Evolutionary conservation across 2,329 filamentous ascomycete species (phyloP), one percentile per base, ranked within the genome.

Genomic region (Atkinsonella texensis): DNA sequence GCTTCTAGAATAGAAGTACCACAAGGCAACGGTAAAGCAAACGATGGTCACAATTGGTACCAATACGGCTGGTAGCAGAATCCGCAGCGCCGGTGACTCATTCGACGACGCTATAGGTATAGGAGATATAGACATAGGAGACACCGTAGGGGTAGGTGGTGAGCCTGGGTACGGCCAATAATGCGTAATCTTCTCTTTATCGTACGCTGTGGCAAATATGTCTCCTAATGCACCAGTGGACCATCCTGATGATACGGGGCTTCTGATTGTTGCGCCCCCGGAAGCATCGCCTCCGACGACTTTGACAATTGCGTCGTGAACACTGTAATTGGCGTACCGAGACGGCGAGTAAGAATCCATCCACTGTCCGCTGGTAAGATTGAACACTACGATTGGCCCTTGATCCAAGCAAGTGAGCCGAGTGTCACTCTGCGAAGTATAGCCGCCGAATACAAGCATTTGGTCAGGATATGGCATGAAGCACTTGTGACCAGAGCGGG

Each of bases 401-500:
- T 73, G 70, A 0, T 70, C 67, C 1, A 85, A 63, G 52, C 81
- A 85, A 0, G 54, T 55, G 0, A 61, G 52, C 0, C 46, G 42
- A 0, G 5, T 31, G 1, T 65, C 69, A 1, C 60, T 17, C 1
- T 59, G 41, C 5, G 72, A 43, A 1, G 68, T 65, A 56, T 80
- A 84, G 11, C 88, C 88, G 28, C 88, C 88, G 13, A 91, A 72
- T 8, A 84, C 75, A 55, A 93, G 73, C 82, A 94, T 89, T 65
- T 91, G 87, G 53, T 84, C 82, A 15, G 89, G 84, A 68, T 88
- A 91, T 1, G 79, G 78, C 59, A 79, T 78, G 58, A 89, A 80
- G 66, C 87, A 93, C 39, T 81, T 80, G 63, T 91, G 87, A 0
- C 87, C 87, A 1, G 82, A 79, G 50, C 88, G 78, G 3, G 73